Conservation (phyloP, 1,284 basidiomycete genomes). For the Trichosporon coremiiforme region DNA sequence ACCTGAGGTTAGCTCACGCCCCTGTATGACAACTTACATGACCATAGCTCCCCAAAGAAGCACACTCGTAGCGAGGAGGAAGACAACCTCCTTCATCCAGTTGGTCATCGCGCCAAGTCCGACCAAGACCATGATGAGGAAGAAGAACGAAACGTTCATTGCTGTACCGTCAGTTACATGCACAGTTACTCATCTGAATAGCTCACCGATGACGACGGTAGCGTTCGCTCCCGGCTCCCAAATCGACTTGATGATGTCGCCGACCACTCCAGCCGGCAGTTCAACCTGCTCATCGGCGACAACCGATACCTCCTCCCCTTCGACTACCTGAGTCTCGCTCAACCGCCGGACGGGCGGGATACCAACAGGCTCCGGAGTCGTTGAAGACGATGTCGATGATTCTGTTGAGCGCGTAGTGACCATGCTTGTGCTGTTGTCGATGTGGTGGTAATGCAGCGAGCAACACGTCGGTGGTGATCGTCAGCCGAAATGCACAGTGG, state of each 20-base stretch:
- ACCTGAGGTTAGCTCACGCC: constrained; percentile 38
- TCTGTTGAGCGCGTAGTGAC: constrained; percentile 26
- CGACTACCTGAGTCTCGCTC: not conserved
- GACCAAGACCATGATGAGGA: constrained; percentile 50
- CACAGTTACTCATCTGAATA: no score
- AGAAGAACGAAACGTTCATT: constrained; percentile 55
- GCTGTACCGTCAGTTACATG: constrained; percentile 33
- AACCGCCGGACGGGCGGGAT: not conserved
- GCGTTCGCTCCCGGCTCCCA: constrained; percentile 52
- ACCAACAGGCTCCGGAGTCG: constrained; percentile 23
- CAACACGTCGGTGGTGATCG: constrained; percentile 15
- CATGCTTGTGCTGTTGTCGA: constrained; percentile 20
- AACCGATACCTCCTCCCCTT: not conserved
- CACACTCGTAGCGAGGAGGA: constrained; percentile 42
- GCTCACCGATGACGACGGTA: constrained; percentile 48
- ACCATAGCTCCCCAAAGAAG: constrained; percentile 52
- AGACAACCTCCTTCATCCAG: constrained; percentile 51
- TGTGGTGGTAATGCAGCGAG: constrained; percentile 1
- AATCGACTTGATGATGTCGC: constrained; percentile 46
- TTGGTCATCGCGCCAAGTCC: constrained; percentile 47
- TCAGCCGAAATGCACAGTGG: not conserved
- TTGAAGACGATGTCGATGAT: constrained; percentile 25
- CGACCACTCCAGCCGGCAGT: constrained; percentile 42
- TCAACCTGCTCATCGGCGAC: not conserved
- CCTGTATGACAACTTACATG: constrained; percentile 37